Conservation (phyloP, 108 stramenopile species). For the Parmales sp. region DNA sequence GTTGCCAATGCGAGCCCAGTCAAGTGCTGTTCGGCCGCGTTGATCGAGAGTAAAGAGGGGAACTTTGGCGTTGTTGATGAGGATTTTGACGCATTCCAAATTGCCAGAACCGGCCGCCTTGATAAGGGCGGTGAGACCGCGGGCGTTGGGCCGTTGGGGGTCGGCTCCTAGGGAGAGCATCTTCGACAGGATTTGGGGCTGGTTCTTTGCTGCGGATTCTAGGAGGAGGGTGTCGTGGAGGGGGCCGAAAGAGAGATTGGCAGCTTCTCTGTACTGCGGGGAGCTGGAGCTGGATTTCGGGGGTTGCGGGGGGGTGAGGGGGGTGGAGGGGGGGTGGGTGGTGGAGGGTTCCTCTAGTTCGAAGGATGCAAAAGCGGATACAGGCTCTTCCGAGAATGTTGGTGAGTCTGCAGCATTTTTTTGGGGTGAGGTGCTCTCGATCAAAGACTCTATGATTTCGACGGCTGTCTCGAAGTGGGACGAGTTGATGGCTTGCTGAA, state of each 20-base stretch:
- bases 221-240: not conserved
- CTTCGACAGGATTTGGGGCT: not conserved
- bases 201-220: not conserved
- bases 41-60: not conserved
- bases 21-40: slow-evolving; percentile 1
- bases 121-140: not conserved
- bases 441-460: not conserved
- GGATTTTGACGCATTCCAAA: not conserved
- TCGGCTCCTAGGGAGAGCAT: not conserved
- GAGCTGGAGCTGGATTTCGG: not conserved
- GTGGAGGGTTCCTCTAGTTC: not conserved
- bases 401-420: not conserved
- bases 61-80: not conserved
- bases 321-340: not conserved
- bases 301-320: not conserved
- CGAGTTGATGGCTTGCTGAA: not conserved
- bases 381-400: not conserved
- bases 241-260: not conserved
- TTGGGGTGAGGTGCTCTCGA: not conserved
- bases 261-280: not conserved
- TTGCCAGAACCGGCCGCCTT: not conserved
- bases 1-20: slow-evolving; percentile 8
- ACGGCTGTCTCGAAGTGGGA: not conserved
- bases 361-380: not conserved
- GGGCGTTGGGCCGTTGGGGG: not conserved